Conservation (phyloP, 108 stramenopile genomes). For the Schizochytrium sp. region DNA sequence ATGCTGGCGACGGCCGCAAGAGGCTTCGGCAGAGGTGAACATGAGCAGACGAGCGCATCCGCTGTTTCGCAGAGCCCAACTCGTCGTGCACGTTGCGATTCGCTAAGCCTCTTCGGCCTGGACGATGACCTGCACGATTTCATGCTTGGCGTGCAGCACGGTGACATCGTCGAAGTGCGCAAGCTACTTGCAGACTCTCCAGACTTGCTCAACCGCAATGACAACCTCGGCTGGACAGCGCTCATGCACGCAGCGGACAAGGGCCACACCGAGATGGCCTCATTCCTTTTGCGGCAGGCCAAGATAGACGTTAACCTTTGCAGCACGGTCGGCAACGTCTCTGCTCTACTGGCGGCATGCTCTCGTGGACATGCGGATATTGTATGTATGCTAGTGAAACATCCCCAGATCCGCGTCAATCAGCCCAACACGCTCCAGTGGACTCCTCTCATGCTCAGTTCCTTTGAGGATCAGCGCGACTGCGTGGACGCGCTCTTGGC, state of each 20-base stretch:
- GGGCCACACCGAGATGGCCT: background rate
- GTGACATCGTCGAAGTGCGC: background rate
- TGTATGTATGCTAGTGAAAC: background rate
- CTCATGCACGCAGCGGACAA: background rate
- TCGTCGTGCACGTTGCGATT: background rate
- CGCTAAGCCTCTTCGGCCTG: background rate
- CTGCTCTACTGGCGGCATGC: background rate
- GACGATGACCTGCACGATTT: background rate
- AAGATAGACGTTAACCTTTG: background rate
- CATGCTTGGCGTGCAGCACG: background rate
- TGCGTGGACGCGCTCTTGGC: background rate
- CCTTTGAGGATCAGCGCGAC: background rate
- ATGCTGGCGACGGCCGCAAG: no score
- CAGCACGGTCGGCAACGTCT: background rate
- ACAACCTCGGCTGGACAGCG: conserved; percentile 9
- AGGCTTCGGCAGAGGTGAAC: background rate
- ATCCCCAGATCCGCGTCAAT: background rate
- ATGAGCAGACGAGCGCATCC: background rate
- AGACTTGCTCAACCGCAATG: background rate
- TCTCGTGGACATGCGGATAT: background rate
- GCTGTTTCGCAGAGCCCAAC: background rate
- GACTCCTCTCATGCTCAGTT: background rate
- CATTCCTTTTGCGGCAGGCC: background rate
- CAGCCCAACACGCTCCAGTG: background rate
- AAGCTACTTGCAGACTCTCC: background rate